phyloP scores from a whole-genome alignment of 176 grass and related monocot species.

The Oryza australiensis region DNA sequence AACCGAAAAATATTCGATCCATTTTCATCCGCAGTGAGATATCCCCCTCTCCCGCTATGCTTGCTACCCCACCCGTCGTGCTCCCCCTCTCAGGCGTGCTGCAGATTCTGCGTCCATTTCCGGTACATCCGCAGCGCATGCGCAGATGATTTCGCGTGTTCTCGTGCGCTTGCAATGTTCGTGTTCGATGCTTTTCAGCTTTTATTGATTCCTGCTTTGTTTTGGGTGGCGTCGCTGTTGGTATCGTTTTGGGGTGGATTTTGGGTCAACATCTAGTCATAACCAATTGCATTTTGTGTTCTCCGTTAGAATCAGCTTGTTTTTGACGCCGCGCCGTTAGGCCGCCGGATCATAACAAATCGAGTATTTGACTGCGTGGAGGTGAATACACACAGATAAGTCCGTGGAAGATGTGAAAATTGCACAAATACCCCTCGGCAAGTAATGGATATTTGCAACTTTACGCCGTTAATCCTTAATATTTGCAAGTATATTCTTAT shows the following conservation, averaged over 20 bases:
- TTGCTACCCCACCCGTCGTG: neutral
- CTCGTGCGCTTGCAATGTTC: neutral
- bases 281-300: neutral
- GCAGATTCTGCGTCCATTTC: neutral
- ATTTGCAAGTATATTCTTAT: neutral
- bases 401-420: neutral
- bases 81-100: no score
- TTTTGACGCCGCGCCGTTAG: neutral
- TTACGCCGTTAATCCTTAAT: neutral
- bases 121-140: neutral
- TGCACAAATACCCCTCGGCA: neutral
- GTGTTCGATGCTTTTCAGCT: neutral
- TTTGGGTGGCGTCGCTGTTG: neutral
- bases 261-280: neutral
- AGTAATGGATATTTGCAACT: neutral
- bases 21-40: no score
- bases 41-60: neutral
- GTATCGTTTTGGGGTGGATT: neutral
- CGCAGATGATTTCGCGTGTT: neutral
- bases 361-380: neutral
- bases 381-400: neutral
- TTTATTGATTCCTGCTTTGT: neutral
- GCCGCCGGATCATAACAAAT: neutral
- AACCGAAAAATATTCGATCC: no score
- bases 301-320: neutral